Conservation (phyloP, 257 asterid genomes). For the Ilex asprella region DNA sequence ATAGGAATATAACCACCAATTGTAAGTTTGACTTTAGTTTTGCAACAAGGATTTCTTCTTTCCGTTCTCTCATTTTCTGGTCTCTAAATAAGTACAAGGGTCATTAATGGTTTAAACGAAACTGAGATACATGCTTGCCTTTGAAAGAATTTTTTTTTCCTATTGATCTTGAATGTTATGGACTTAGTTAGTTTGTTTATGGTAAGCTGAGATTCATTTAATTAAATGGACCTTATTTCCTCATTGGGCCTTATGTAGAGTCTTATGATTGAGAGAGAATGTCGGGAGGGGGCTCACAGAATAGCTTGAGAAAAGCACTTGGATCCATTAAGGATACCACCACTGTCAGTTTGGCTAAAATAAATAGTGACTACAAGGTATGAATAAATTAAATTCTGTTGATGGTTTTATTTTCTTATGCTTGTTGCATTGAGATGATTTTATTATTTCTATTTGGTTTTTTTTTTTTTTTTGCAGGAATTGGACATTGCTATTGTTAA, state of each 20-base stretch:
- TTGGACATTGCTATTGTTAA: slow-evolving; percentile 94
- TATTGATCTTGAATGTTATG: slow-evolving; percentile 2
- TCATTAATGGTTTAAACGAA: slow-evolving; percentile 3
- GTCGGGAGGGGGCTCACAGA: slow-evolving; percentile 84
- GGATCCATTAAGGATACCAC: slow-evolving; percentile 95
- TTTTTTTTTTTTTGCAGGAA: slow-evolving; percentile 37
- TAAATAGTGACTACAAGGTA: slow-evolving; percentile 93
- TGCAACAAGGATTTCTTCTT: no score
- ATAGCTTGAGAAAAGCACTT: slow-evolving; percentile 83
- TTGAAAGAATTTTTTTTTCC: slow-evolving; percentile 6
- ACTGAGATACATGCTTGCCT: neutral
- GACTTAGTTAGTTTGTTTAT: slow-evolving; percentile 9
- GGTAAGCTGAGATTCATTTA: slow-evolving; percentile 16
- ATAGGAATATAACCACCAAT: neutral
- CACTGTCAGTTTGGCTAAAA: slow-evolving; percentile 91
- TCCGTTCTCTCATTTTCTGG: neutral
- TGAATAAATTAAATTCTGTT: neutral
- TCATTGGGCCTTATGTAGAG: slow-evolving; percentile 21
- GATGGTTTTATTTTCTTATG: neutral
- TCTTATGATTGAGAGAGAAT: slow-evolving; percentile 36
- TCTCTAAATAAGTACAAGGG: neutral
- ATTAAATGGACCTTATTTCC: slow-evolving; percentile 14
- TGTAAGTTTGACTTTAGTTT: no score
- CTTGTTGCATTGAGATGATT: slow-evolving; percentile 5
- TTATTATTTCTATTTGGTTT: slow-evolving; percentile 6